phyloP scores from a whole-genome alignment of 2,329 filamentous ascomycete genomes.

The Fusarium sp. region DNA sequence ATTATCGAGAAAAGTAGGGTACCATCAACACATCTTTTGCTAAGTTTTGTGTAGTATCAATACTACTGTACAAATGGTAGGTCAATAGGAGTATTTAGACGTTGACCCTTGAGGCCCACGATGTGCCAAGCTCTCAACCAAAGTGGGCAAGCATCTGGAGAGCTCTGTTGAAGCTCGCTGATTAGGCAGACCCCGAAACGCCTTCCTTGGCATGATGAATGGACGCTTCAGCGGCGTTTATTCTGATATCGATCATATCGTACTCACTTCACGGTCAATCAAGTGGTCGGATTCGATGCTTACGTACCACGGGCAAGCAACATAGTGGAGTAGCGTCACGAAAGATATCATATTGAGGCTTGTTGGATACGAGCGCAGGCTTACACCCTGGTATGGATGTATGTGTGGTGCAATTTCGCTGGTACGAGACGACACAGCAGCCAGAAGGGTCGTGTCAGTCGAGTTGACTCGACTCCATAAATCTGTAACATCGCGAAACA shows the following conservation, averaged over 20 bases:
- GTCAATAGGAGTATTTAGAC: neutral
- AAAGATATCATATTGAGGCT: conserved; percentile 29
- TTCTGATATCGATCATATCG: too few relatives aligned
- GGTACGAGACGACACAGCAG: conserved; percentile 11
- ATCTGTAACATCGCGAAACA: conserved; percentile 32
- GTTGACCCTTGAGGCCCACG: conserved; percentile 15
- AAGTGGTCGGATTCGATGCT: conserved; percentile 21
- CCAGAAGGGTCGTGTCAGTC: neutral
- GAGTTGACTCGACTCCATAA: conserved; percentile 11
- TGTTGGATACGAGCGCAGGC: conserved; percentile 32
- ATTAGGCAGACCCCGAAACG: neutral
- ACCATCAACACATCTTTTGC: too few relatives aligned
- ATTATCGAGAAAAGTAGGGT: too few relatives aligned
- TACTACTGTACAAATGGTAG: neutral
- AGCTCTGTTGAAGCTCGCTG: conserved; percentile 25
- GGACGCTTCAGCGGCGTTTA: conserved; percentile 8
- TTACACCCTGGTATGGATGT: conserved; percentile 9
- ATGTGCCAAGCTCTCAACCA: conserved; percentile 26
- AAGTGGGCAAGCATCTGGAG: neutral
- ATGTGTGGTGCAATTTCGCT: conserved; percentile 26
- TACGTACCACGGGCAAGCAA: conserved; percentile 19
- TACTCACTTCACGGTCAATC: neutral
- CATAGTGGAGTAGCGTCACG: conserved; percentile 27
- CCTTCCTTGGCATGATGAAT: conserved; percentile 12
- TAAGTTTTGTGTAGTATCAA: too few relatives aligned